Evolutionary conservation across 305 asterid genomes (phyloP), one percentile per base, ranked within the genome.

Genomic region (Nicotiana rustica): DNA sequence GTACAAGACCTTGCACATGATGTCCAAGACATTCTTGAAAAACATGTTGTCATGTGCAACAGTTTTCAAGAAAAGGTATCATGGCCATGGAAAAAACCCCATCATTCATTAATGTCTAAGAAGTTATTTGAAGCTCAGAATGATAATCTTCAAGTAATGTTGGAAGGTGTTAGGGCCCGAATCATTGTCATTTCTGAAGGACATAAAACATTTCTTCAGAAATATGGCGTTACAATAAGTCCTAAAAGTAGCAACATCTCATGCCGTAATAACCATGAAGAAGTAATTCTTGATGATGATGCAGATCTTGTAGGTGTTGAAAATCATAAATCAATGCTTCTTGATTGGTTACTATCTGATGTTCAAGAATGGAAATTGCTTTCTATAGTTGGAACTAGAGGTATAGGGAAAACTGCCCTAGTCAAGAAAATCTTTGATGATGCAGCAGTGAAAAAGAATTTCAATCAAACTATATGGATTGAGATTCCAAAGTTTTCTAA

Each of bases 301-400:
- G 60, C 78, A 44, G 86, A 86, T 66, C 85, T 86, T 5, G 85
- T 86, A 21, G 86, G 88, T 3, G 44, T 83, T 73, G 85, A 86
- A 3, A 9, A 14, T 78, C 82, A 82, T 10, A 83, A 49, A 44
- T 35, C 15, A 13, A 17, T 21, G 33, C 67, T 83, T 9, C 25
- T 83, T 18, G 14, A 60, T 18, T 67, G 77, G 85, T 81, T 86
- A 35, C 56, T 68, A 7, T 9, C n/a, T 59, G 66, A 65, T 10
- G 84, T 82, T 55, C 85, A 79, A 7, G 75, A 35, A 29, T 82
- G 64, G 17, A 73, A 69, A 67, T 82, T 84, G 29, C 80, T 49
- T 69, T 81, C 83, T 13, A 81, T 86, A 31, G 84, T 82, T 78
- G 89, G 89, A 52, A 84, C 85, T 84, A 87, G 81, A 1, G 89